These are phyloP conservation scores for Neotropicomus parvogracilis DNA, from an alignment of 1,284 basidiomycete genomes.

Conservation along the genomic window DNA sequence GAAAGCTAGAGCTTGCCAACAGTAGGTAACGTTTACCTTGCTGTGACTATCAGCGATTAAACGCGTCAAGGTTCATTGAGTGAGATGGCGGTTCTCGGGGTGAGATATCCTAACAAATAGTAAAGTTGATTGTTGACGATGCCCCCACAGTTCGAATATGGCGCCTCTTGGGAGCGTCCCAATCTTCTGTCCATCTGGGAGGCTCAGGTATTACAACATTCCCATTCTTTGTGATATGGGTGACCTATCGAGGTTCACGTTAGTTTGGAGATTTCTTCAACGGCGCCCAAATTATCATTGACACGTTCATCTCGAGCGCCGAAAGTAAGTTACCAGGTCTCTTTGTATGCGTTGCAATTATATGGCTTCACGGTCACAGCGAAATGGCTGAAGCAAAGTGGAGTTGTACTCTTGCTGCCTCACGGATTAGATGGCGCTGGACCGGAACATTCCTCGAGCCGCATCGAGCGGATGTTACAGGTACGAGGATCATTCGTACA, in stretches of 20 bases:
- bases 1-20: slow-evolving; percentile 80
- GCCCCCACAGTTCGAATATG: slow-evolving; percentile 72
- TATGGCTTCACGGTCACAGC: slow-evolving; percentile 43
- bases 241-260: background rate
- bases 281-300: slow-evolving; percentile 84
- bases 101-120: slow-evolving; percentile 36
- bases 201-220: slow-evolving; percentile 57
- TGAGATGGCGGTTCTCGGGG: slow-evolving; percentile 82
- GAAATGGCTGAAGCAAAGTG: slow-evolving; percentile 93
- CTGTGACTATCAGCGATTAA: background rate
- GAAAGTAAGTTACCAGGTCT: slow-evolving; percentile 57
- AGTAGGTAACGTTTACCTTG: slow-evolving; percentile 46
- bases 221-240: background rate
- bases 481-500: slow-evolving; percentile 32
- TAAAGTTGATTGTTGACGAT: slow-evolving; percentile 10
- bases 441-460: slow-evolving; percentile 85
- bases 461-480: slow-evolving; percentile 84
- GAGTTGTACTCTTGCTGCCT: slow-evolving; percentile 80
- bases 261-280: slow-evolving; percentile 92
- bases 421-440: slow-evolving; percentile 68
- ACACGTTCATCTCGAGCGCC: slow-evolving; percentile 79
- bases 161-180: slow-evolving; percentile 82
- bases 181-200: slow-evolving; percentile 85
- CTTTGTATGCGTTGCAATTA: background rate
- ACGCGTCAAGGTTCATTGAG: slow-evolving; percentile 66